phyloP scores from a whole-genome alignment of 805 yeast genomes.

The Spencermartinsiella europaea region DNA sequence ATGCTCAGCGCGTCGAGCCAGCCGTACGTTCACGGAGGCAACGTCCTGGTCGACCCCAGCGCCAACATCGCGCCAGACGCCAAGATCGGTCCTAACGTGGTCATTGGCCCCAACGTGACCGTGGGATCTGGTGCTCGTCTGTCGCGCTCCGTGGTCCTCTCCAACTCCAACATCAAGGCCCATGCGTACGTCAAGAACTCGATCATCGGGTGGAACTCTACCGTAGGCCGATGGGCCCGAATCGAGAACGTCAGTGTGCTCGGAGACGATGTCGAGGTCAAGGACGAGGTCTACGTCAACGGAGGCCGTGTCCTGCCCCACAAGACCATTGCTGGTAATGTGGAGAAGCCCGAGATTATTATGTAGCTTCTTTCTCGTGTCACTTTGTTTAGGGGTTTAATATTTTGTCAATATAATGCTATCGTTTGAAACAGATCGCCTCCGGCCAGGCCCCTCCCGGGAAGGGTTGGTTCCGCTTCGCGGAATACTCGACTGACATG shows the following conservation, averaged over 20 bases:
- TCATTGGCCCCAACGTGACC: constrained; percentile 92
- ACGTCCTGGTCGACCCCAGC: constrained; percentile 89
- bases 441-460: not conserved
- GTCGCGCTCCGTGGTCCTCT: constrained; percentile 87
- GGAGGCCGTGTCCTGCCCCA: constrained; percentile 99
- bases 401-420: no score
- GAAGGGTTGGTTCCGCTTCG: not conserved
- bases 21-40: constrained; percentile 79
- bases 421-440: no score
- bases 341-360: constrained; percentile 96
- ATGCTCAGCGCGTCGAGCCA: constrained; percentile 56
- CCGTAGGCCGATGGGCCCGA: constrained; percentile 98
- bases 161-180: constrained; percentile 87
- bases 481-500: not conserved
- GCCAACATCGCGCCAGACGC: constrained; percentile 91
- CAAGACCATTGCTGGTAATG: constrained; percentile 92
- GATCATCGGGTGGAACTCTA: constrained; percentile 98
- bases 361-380: constrained; percentile 66
- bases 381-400: no score
- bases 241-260: constrained; percentile 95
- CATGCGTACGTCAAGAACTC: constrained; percentile 98
- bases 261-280: constrained; percentile 98
- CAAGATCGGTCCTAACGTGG: constrained; percentile 97
- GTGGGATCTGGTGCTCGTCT: constrained; percentile 99
- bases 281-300: constrained; percentile 97